A percentile compares a stretch with the other conserved stretches of the same genome.
Conservation (phyloP, 2,329 filamentous ascomycete genomes). For the Aureobasidium sp. region DNA sequence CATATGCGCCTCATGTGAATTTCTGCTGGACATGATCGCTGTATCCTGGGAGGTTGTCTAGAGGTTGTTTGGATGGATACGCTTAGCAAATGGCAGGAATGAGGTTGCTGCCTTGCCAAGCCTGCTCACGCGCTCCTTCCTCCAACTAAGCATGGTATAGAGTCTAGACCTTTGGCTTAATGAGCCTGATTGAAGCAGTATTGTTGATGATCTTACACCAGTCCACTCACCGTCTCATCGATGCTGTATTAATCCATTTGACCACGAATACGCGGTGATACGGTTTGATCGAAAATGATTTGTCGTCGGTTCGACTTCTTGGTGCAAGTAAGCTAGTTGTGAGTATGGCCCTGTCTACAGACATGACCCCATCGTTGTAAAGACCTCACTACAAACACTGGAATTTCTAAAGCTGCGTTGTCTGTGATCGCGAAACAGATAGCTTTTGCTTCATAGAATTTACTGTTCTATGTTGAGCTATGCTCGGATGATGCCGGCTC, state of each 20-base stretch:
- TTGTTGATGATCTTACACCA: not conserved
- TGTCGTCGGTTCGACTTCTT: not conserved
- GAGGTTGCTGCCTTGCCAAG: constrained; percentile 6
- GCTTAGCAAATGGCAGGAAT: not conserved
- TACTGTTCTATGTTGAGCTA: not conserved
- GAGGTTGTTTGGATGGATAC: not conserved
- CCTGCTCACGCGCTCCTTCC: not conserved
- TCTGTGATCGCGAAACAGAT: too few species aligned
- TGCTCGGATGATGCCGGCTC: not conserved
- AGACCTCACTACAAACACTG: too few species aligned
- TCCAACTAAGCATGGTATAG: not conserved
- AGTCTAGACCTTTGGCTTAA: not conserved
- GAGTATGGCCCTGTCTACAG: not conserved
- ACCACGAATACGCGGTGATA: too few species aligned
- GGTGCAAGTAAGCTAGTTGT: not conserved
- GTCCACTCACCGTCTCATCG: not conserved
- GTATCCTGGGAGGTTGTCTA: not conserved
- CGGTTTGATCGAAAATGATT: not conserved
- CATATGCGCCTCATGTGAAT: constrained; percentile 7
- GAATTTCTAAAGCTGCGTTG: too few species aligned
- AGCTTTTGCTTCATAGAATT: not conserved
- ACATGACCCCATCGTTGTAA: too few species aligned
- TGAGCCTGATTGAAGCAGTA: not conserved
- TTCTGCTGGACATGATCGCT: not conserved
- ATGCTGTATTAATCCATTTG: not conserved